These are phyloP conservation scores for Onygena corvina DNA, from an alignment of 2,329 filamentous ascomycete species.

Conservation along the genomic window DNA sequence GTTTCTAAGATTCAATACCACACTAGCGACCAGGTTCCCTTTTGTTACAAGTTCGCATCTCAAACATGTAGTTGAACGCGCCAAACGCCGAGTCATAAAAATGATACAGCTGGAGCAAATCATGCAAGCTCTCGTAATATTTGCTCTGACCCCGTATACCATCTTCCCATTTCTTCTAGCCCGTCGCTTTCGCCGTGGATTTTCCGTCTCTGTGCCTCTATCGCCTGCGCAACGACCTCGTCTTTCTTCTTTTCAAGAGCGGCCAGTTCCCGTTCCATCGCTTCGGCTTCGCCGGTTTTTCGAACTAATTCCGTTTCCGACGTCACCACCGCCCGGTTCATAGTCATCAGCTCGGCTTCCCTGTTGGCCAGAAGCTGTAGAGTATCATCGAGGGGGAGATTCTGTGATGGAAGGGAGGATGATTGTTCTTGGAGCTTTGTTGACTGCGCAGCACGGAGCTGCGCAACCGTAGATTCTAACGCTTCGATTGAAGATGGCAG, in stretches of 20 bases:
- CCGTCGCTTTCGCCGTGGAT: constrained; percentile 37
- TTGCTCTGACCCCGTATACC: constrained; percentile 34
- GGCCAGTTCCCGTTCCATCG: constrained; percentile 33
- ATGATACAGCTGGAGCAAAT: neutral
- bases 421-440: constrained; percentile 49
- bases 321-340: constrained; percentile 33
- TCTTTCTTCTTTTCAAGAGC: constrained; percentile 35
- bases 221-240: constrained; percentile 37
- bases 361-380: constrained; percentile 30
- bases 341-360: constrained; percentile 30
- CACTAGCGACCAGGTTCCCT: constrained; percentile 7
- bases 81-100: neutral
- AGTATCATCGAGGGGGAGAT: constrained; percentile 32
- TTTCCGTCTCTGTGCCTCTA: constrained; percentile 33
- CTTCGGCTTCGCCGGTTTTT: constrained; percentile 35
- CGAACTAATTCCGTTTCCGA: constrained; percentile 35
- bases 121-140: constrained; percentile 28
- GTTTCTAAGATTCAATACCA: constrained; percentile 1
- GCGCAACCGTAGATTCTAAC: constrained; percentile 40
- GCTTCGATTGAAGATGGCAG: constrained; percentile 43
- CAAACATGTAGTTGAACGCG: neutral
- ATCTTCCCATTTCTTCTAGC: constrained; percentile 36
- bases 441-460: constrained; percentile 45
- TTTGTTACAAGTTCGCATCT: neutral
- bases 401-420: constrained; percentile 26